These are phyloP conservation scores for Dillenia turbinata DNA, from an alignment of 164 flowering plant species.

Conservation along the genomic window DNA sequence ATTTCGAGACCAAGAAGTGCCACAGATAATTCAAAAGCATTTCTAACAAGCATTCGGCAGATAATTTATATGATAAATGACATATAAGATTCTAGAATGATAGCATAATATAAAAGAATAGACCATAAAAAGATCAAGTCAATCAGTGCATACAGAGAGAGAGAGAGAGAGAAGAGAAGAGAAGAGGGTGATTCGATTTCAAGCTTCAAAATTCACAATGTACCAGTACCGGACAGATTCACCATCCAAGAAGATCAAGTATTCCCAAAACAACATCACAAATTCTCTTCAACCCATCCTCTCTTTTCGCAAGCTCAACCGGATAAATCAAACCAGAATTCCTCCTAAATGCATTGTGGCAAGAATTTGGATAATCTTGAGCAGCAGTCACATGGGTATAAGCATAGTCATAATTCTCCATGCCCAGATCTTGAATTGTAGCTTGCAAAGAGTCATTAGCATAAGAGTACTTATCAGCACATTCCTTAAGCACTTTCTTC, in stretches of 20 bases:
- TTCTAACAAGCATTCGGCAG: too few species aligned
- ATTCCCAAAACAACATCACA: conserved; percentile 68
- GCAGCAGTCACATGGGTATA: conserved; percentile 55
- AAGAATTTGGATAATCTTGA: conserved; percentile 63
- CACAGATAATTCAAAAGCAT: too few species aligned
- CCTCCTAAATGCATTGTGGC: conserved; percentile 53
- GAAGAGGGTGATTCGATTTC: too few species aligned
- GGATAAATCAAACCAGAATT: conserved; percentile 48
- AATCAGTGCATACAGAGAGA: too few species aligned
- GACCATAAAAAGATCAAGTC: too few species aligned
- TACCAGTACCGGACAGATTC: conserved; percentile 1
- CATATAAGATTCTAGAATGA: too few species aligned
- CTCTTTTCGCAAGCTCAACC: conserved; percentile 39
- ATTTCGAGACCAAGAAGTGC: too few species aligned
- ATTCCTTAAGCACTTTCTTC: conserved; percentile 44
- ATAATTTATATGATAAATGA: too few species aligned
- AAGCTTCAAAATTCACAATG: too few species aligned
- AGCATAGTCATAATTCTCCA: conserved; percentile 55
- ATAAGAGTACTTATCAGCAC: conserved; percentile 45
- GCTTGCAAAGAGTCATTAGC: conserved; percentile 44
- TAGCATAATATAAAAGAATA: too few species aligned
- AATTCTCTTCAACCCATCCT: conserved; percentile 45
- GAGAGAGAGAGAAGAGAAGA: too few species aligned
- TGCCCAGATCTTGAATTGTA: conserved; percentile 38
- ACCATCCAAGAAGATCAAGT: conserved; percentile 36